phyloP scores from a whole-genome alignment of 768 basidiomycete genomes.

The Russula emetica region DNA sequence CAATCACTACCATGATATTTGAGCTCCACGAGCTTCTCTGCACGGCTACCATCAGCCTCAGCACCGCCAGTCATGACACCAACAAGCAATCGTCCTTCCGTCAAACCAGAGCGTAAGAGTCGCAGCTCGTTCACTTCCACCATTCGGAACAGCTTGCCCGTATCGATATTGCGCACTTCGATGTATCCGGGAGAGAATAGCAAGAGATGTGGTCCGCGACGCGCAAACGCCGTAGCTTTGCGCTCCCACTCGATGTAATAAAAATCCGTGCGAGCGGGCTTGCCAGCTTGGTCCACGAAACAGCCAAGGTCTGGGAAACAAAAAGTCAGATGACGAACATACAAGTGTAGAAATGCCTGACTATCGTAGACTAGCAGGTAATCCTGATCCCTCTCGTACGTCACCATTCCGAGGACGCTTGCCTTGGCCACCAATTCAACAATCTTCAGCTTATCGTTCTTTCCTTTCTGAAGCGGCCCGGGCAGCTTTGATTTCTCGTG shows the following conservation, averaged over 20 bases:
- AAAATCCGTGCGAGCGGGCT: neutral
- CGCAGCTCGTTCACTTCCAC: neutral
- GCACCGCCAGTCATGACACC: conserved; percentile 4
- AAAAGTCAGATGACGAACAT: neutral
- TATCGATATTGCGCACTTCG: conserved; percentile 1
- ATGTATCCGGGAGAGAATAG: neutral
- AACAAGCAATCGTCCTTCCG: neutral
- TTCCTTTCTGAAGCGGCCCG: neutral
- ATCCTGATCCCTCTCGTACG: neutral
- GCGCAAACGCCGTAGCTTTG: neutral
- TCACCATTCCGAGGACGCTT: conserved; percentile 8
- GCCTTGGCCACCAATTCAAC: neutral
- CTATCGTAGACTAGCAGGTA: conserved; percentile 3
- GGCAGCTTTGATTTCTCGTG: neutral
- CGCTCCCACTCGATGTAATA: conserved; percentile 7
- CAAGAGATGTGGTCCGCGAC: conserved; percentile 6
- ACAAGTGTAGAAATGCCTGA: neutral
- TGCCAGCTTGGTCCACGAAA: neutral
- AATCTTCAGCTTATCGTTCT: neutral
- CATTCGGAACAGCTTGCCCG: conserved; percentile 2
- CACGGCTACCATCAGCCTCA: conserved; percentile 1
- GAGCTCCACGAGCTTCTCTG: conserved; percentile 45
- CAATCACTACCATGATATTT: conserved; percentile 55
- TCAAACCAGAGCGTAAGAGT: neutral
- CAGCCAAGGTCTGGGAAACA: neutral